These are phyloP conservation scores for Pholiota adiposa DNA, from an alignment of 1,284 basidiomycete species.

Conservation along the genomic window DNA sequence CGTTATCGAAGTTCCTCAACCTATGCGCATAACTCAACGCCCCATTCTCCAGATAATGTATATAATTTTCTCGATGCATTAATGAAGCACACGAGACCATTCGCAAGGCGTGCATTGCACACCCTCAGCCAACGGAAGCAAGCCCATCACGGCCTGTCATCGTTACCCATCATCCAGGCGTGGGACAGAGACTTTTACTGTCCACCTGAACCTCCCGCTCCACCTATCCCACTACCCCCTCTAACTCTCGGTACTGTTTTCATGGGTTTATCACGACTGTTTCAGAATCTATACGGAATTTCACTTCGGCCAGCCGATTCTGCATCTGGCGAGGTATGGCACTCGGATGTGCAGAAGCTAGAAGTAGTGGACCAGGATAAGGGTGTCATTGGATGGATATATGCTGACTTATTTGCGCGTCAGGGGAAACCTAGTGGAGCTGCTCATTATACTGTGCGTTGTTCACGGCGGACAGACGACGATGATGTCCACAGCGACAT, in stretches of 20 bases:
- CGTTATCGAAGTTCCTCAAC: constrained; percentile 23
- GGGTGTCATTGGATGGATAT: constrained; percentile 92
- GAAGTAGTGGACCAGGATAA: constrained; percentile 90
- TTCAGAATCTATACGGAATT: constrained; percentile 87
- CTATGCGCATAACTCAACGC: constrained; percentile 3
- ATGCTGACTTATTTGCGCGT: constrained; percentile 89
- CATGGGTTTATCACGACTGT: constrained; percentile 85
- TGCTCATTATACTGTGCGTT: constrained; percentile 97
- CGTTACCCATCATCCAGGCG: constrained; percentile 75
- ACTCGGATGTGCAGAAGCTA: constrained; percentile 85
- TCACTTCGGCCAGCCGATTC: constrained; percentile 74
- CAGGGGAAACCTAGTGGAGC: constrained; percentile 89
- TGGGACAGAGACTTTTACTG: constrained; percentile 96
- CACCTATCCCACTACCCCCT: constrained; percentile 70
- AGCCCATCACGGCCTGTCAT: constrained; percentile 56
- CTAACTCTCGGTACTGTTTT: constrained; percentile 86
- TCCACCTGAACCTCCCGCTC: constrained; percentile 73
- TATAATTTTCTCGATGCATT: constrained; percentile 81
- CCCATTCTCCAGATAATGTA: constrained; percentile 71
- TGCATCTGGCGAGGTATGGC: constrained; percentile 86
- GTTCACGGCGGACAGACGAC: constrained; percentile 89
- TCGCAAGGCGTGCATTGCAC: constrained; percentile 74
- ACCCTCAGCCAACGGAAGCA: constrained; percentile 79
- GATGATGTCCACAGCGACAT: constrained; percentile 82
- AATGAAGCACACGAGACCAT: constrained; percentile 75